Percentiles rank a stretch among this genome's conserved stretches.
phyloP scores from a whole-genome alignment of 108 stramenopile genomes.

The Nannochloropsis salina region DNA sequence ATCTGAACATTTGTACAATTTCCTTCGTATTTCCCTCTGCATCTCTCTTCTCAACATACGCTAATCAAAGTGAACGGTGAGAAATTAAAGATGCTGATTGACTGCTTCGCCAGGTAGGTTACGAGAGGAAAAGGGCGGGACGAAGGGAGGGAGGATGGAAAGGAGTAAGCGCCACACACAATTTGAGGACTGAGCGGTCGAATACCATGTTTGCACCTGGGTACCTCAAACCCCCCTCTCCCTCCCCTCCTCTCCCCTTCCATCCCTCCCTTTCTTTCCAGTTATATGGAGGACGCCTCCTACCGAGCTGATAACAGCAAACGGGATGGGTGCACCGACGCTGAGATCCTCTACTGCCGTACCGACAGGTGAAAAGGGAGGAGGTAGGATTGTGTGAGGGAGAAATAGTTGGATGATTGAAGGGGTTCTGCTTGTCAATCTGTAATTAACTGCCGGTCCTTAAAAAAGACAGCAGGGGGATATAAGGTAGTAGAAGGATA shows the following conservation, averaged over 20 bases:
- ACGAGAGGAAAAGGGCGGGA: not conserved
- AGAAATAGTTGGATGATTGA: not conserved
- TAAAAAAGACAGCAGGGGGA: no score
- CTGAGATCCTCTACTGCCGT: not conserved
- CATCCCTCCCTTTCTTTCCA: not conserved
- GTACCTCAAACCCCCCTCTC: not conserved
- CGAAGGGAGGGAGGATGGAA: not conserved
- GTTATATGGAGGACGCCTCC: constrained; percentile 6
- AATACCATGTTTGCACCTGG: not conserved
- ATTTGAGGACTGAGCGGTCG: not conserved
- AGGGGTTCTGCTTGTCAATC: no score
- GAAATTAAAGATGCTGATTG: constrained; percentile 12
- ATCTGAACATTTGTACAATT: no score
- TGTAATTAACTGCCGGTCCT: no score
- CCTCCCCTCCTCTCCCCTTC: not conserved
- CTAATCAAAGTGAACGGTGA: not conserved
- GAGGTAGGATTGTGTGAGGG: not conserved
- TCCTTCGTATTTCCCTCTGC: no score
- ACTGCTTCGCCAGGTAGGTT: not conserved
- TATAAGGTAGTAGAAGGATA: no score
- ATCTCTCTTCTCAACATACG: no score
- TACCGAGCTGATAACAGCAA: not conserved
- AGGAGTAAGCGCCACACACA: not conserved
- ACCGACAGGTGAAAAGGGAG: not conserved
- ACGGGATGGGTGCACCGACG: not conserved